Percentiles rank a stretch among this genome's conserved stretches.
These are phyloP conservation scores for Cicer bijugum DNA, from an alignment of 306 rosid genomes.

Conservation along the genomic window DNA sequence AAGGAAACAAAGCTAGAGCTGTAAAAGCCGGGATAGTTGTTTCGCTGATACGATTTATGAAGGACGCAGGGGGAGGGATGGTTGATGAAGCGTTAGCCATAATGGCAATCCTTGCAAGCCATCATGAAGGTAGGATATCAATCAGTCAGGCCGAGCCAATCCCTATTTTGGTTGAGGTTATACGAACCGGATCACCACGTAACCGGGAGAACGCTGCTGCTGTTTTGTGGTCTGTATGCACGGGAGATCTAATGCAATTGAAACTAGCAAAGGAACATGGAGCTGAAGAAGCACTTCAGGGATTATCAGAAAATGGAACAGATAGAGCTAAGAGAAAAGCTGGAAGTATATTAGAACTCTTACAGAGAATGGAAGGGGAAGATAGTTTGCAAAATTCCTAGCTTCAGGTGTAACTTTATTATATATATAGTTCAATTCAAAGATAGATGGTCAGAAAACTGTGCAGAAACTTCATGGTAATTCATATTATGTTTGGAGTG, in stretches of 20 bases:
- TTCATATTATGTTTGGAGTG: conserved; percentile 39
- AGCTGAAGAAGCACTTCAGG: conserved; percentile 77
- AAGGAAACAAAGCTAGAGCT: conserved; percentile 97
- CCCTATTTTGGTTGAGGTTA: conserved; percentile 73
- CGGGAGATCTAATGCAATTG: conserved; percentile 66
- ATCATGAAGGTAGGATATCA: conserved; percentile 79
- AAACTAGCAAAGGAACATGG: conserved; percentile 79
- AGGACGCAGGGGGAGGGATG: conserved; percentile 96
- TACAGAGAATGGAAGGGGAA: conserved; percentile 62
- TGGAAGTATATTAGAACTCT: conserved; percentile 67
- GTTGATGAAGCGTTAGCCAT: conserved; percentile 96
- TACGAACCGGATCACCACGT: conserved; percentile 90
- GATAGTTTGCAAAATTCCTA: conserved; percentile 42
- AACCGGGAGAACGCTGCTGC: conserved; percentile 93
- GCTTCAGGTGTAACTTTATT: conserved; percentile 29
- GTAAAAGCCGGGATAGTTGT: conserved; percentile 85
- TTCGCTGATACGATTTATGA: conserved; percentile 75
- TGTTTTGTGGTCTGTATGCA: conserved; percentile 86
- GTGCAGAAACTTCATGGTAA: conserved; percentile 37
- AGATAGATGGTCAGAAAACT: conserved; percentile 38
- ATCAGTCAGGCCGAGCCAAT: conserved; percentile 76
- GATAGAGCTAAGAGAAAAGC: conserved; percentile 98
- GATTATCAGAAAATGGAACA: conserved; percentile 87
- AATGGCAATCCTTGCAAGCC: conserved; percentile 87
- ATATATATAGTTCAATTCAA: conserved; percentile 20